Conservation (phyloP, 176 grass and related monocot species). For the Carex parvula region DNA sequence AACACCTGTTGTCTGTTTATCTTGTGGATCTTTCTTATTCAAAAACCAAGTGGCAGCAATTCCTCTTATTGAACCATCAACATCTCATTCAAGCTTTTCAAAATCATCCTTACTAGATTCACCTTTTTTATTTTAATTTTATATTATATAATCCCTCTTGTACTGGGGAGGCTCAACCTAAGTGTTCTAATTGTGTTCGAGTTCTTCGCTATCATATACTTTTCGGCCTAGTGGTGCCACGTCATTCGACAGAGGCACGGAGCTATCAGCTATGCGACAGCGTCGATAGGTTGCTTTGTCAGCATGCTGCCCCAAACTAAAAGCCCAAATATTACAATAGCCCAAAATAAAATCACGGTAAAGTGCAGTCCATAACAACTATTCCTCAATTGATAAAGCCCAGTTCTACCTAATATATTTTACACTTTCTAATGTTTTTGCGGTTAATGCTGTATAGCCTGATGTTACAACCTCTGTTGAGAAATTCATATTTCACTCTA, state of each 20-base stretch:
- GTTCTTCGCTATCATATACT: not conserved
- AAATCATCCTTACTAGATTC: not conserved
- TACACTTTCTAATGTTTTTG: not conserved
- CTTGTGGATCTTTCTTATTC: not conserved
- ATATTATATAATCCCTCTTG: not conserved
- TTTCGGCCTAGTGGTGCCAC: not conserved
- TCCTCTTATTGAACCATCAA: conserved; percentile 2
- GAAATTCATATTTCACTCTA: not conserved
- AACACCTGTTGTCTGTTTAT: not conserved
- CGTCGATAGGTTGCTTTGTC: not conserved
- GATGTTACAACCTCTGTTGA: not conserved
- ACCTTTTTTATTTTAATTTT: not conserved
- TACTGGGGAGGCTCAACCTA: not conserved
- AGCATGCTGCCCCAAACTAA: not conserved
- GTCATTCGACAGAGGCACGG: not conserved
- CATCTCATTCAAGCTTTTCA: conserved; percentile 9
- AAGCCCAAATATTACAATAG: not conserved
- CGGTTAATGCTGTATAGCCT: too few species aligned
- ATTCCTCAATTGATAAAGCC: not conserved
- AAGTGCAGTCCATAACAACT: not conserved
- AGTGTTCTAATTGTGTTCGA: conserved; percentile 14
- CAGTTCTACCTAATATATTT: not conserved
- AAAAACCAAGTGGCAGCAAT: conserved; percentile 6
- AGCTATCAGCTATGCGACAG: conserved; percentile 12
- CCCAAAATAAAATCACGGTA: not conserved